These are phyloP conservation scores for Aspergillus texensis DNA, from an alignment of 2,329 filamentous ascomycete genomes.

Conservation along the genomic window DNA sequence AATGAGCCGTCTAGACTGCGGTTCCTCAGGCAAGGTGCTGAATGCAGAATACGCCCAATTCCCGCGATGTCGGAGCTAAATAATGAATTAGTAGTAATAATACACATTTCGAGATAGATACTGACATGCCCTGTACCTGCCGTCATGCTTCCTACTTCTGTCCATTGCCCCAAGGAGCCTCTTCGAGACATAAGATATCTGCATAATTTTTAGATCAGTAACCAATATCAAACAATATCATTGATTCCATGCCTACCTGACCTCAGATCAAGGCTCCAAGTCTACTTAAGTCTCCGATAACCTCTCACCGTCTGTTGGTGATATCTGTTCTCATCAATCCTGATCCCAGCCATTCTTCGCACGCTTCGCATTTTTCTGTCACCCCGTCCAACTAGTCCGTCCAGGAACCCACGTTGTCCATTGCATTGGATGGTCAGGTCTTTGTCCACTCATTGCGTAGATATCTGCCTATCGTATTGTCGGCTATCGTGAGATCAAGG, in stretches of 20 bases:
- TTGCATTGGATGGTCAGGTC: neutral
- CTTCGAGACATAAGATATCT: neutral
- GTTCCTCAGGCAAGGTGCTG: no score
- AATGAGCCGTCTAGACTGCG: no score
- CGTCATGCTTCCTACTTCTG: neutral
- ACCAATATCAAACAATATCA: neutral
- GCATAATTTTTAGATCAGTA: neutral
- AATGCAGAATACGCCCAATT: no score
- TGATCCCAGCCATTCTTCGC: neutral
- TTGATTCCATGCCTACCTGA: neutral
- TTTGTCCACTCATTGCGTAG: neutral
- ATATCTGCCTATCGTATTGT: neutral
- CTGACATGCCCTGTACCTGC: neutral
- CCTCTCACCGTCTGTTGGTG: neutral
- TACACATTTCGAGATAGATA: neutral
- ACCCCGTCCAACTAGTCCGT: neutral
- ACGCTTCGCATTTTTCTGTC: neutral
- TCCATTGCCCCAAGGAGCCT: neutral
- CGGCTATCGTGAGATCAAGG: slow-evolving; percentile 2
- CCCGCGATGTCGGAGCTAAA: no score
- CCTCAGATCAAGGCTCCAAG: neutral
- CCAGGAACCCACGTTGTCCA: neutral
- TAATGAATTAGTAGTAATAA: neutral
- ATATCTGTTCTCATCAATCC: neutral
- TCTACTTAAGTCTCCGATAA: neutral